These are phyloP conservation scores for Sphenostylis stenocarpa DNA, from an alignment of 306 rosid species.

Conservation along the genomic window DNA sequence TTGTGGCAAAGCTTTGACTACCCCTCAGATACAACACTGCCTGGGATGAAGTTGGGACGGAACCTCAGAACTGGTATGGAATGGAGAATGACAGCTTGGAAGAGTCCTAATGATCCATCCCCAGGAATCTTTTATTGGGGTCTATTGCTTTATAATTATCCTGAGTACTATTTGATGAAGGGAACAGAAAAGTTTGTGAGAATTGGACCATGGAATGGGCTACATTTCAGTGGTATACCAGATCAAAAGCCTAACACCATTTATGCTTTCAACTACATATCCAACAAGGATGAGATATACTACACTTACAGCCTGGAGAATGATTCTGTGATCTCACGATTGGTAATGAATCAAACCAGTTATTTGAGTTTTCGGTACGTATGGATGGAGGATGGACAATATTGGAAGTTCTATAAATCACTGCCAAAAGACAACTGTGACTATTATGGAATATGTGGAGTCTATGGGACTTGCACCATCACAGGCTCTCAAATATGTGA, in stretches of 20 bases:
- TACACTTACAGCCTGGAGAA: neutral
- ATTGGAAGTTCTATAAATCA: slow-evolving; percentile 30
- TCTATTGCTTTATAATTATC: slow-evolving; percentile 18
- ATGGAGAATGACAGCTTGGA: slow-evolving; percentile 48
- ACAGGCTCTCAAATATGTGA: slow-evolving; percentile 18
- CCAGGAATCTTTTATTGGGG: slow-evolving; percentile 39
- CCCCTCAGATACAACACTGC: slow-evolving; percentile 54
- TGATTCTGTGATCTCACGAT: slow-evolving; percentile 26
- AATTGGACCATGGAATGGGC: slow-evolving; percentile 43
- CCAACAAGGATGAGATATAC: slow-evolving; percentile 30
- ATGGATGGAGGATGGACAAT: slow-evolving; percentile 10
- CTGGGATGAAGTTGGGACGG: slow-evolving; percentile 60
- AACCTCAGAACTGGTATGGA: slow-evolving; percentile 42
- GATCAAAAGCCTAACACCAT: slow-evolving; percentile 10
- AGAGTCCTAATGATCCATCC: slow-evolving; percentile 46
- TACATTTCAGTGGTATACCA: slow-evolving; percentile 29
- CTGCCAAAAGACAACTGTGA: slow-evolving; percentile 37
- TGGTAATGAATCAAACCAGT: slow-evolving; percentile 32
- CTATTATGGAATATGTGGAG: slow-evolving; percentile 38
- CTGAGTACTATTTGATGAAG: slow-evolving; percentile 30
- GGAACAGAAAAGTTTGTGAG: slow-evolving; percentile 26
- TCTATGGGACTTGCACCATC: slow-evolving; percentile 34
- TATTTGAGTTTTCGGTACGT: neutral
- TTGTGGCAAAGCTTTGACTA: slow-evolving; percentile 64
- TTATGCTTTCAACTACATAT: neutral